Evolutionary conservation across 2,329 filamentous ascomycete genomes (phyloP).

Genomic region (Pochonia chlamydosporia): DNA sequence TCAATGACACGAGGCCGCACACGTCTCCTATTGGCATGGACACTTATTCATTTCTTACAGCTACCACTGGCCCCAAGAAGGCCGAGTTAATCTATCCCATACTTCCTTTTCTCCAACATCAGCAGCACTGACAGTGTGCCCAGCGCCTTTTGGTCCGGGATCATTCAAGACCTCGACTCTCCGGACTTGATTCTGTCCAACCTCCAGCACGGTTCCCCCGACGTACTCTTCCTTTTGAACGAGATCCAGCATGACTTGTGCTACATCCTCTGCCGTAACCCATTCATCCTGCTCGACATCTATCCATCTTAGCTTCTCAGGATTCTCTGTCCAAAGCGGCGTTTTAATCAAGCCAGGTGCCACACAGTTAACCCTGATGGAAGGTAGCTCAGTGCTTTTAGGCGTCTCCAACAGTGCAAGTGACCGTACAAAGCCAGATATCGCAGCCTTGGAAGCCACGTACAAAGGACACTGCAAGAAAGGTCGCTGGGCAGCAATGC

Average conservation of each 20-base stretch:
- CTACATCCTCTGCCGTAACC: constrained; percentile 36
- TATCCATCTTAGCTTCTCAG: constrained; percentile 34
- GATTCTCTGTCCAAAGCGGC: constrained; percentile 38
- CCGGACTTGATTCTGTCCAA: constrained; percentile 25
- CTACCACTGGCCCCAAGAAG: too few species aligned
- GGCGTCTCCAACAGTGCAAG: constrained; percentile 28
- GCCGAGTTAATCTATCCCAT: too few species aligned
- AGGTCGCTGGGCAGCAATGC: constrained; percentile 29
- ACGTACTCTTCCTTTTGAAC: constrained; percentile 25
- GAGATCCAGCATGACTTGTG: constrained; percentile 36
- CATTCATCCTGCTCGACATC: constrained; percentile 29
- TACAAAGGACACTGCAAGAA: constrained; percentile 31
- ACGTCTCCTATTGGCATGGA: too few species aligned
- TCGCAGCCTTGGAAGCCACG: constrained; percentile 31
- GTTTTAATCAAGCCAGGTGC: constrained; percentile 39
- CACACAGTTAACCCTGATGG: constrained; percentile 37
- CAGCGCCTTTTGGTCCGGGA: constrained; percentile 29
- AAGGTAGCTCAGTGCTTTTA: too few species aligned
- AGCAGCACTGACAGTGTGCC: constrained; percentile 21
- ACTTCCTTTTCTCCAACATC: constrained; percentile 20
- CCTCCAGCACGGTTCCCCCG: constrained; percentile 37
- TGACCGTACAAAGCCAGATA: constrained; percentile 35
- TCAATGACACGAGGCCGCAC: too few species aligned
- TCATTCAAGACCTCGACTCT: constrained; percentile 30
- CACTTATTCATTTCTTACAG: too few species aligned